phyloP scores from a whole-genome alignment of 176 grass and related monocot species.

The Microstegium vimineum region DNA sequence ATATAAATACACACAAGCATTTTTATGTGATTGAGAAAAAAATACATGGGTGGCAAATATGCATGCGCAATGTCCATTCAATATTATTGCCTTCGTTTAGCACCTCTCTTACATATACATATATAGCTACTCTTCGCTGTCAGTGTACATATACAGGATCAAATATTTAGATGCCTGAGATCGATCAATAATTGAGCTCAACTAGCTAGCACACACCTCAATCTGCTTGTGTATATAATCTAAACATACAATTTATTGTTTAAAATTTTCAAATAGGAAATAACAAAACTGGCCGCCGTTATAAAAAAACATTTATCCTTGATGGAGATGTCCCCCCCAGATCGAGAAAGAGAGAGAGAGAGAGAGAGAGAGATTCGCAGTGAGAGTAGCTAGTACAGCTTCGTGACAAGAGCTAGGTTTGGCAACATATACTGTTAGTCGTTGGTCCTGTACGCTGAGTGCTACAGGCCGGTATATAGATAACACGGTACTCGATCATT shows the following conservation, averaged over 20 bases:
- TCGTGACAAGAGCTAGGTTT: constrained; percentile 30
- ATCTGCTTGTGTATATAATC: neutral
- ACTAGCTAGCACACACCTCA: neutral
- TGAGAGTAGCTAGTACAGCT: neutral
- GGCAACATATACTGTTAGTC: constrained; percentile 23
- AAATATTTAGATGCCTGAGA: neutral
- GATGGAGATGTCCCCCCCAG: neutral
- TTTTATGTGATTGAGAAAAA: too few relatives aligned
- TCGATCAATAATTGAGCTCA: constrained; percentile 2
- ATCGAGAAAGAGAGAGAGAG: neutral
- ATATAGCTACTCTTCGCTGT: neutral
- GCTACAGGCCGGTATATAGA: neutral
- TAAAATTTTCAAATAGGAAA: neutral
- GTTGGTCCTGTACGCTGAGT: neutral
- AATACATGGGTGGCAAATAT: neutral
- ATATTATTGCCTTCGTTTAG: neutral
- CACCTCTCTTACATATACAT: neutral
- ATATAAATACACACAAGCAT: too few relatives aligned
- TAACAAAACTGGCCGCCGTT: neutral
- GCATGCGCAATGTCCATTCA: neutral
- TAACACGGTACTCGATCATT: constrained; percentile 21
- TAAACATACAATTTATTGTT: neutral
- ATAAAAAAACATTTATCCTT: neutral
- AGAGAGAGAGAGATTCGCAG: constrained; percentile 7
- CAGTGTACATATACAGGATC: neutral